These are phyloP conservation scores for Plantago elongata DNA, from an alignment of 257 asterid genomes.

Conservation along the genomic window DNA sequence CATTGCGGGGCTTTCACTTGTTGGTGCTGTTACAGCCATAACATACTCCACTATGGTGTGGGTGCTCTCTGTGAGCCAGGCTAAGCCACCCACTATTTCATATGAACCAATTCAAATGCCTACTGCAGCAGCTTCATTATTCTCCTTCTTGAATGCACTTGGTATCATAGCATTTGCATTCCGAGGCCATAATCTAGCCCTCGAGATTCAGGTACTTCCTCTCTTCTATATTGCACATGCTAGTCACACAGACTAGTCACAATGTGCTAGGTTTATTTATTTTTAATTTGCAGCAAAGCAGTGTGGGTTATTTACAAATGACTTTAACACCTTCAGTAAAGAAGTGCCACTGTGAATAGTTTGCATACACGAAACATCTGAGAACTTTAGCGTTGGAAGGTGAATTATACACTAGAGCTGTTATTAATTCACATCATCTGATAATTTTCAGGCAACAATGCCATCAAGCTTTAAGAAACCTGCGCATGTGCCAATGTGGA, in stretches of 20 bases:
- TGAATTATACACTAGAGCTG: no score
- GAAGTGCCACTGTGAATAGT: no score
- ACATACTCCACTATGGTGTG: conserved; percentile 94
- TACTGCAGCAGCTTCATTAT: conserved; percentile 48
- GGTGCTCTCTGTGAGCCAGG: conserved; percentile 91
- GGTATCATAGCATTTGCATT: conserved; percentile 92
- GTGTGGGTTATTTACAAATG: no score
- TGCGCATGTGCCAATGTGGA: conserved; percentile 96
- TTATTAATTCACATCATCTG: conserved; percentile 1
- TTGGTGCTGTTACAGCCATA: conserved; percentile 94
- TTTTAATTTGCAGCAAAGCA: background rate
- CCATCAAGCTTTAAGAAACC: conserved; percentile 98
- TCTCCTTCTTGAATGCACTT: conserved; percentile 79
- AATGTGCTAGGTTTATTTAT: background rate
- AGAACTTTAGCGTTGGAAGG: no score
- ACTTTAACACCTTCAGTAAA: no score
- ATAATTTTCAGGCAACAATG: conserved; percentile 75
- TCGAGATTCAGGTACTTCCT: conserved; percentile 78
- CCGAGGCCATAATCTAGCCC: conserved; percentile 89
- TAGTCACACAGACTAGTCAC: background rate
- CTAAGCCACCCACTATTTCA: conserved; percentile 67
- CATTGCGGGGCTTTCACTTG: conserved; percentile 92
- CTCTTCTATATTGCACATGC: background rate
- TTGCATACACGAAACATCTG: no score
- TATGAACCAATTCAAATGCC: conserved; percentile 72